Conservation (phyloP, 768 basidiomycete species). For the Kwoniella bestiolae region DNA sequence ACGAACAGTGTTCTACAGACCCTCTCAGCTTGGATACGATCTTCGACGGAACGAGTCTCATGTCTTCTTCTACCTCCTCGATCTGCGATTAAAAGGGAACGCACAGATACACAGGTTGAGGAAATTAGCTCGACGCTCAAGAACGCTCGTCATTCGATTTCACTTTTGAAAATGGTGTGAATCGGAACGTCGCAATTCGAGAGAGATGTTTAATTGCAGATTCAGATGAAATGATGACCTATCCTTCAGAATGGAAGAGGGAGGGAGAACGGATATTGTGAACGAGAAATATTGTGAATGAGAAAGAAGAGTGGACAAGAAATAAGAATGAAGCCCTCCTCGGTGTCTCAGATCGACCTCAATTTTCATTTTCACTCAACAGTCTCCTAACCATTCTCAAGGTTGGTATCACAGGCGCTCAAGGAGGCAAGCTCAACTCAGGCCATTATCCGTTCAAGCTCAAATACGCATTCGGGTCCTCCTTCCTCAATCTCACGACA, state of each 20-base stretch:
- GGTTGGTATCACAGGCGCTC: background rate
- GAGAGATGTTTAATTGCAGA: too few relatives aligned
- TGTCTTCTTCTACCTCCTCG: constrained; percentile 10
- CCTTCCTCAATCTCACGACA: background rate
- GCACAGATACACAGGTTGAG: too few relatives aligned
- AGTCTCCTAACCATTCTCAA: background rate
- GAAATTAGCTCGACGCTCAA: background rate
- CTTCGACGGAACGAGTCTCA: constrained; percentile 77
- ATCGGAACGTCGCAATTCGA: too few relatives aligned
- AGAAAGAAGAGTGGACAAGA: too few relatives aligned
- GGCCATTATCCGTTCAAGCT: constrained; percentile 1
- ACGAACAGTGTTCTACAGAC: constrained; percentile 96
- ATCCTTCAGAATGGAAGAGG: too few relatives aligned
- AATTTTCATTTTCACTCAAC: background rate
- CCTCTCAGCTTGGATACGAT: constrained; percentile 88
- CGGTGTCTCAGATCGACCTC: too few relatives aligned
- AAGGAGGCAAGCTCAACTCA: constrained; percentile 15
- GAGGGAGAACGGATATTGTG: too few relatives aligned
- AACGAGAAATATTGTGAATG: too few relatives aligned
- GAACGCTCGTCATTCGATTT: too few relatives aligned
- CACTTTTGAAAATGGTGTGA: too few relatives aligned
- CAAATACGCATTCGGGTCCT: background rate
- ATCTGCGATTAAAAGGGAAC: constrained; percentile 10
- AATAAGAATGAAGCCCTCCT: too few relatives aligned
- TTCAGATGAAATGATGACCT: too few relatives aligned